Percentiles rank a stretch among this genome's conserved stretches.
Evolutionary conservation across 441 rosid genomes (phyloP).

Genomic region (Gossypium trilobum): DNA sequence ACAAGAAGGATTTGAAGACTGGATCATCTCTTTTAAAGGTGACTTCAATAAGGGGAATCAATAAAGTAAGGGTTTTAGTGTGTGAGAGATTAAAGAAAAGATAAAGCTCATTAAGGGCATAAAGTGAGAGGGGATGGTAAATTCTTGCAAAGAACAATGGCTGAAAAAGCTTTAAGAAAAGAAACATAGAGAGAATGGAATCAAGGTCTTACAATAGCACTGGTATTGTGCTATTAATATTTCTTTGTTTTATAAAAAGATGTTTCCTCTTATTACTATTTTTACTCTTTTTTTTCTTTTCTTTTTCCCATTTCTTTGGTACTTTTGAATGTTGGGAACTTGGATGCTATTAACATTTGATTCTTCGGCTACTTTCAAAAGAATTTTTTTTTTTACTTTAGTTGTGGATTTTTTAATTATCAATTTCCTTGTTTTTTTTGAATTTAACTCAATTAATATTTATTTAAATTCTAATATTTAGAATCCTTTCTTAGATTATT

Average conservation of each 20-base stretch:
- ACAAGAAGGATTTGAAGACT: slow-evolving; percentile 33
- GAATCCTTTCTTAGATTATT: no score
- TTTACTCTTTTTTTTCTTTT: no score
- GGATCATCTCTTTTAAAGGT: no score
- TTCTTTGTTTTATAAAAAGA: slow-evolving; percentile 22
- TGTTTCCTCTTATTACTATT: slow-evolving; percentile 36
- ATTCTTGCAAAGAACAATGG: slow-evolving; percentile 52
- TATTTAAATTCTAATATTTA: no score
- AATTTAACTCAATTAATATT: no score
- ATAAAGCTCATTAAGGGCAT: slow-evolving; percentile 21
- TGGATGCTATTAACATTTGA: not conserved
- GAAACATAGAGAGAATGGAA: slow-evolving; percentile 24
- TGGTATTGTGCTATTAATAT: slow-evolving; percentile 31
- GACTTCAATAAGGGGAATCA: not conserved
- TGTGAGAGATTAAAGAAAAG: slow-evolving; percentile 18
- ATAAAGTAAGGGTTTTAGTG: slow-evolving; percentile 26
- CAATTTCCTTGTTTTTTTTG: no score
- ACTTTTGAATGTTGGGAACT: not conserved
- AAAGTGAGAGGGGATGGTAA: slow-evolving; percentile 46
- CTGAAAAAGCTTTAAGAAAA: slow-evolving; percentile 23
- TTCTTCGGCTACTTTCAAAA: not conserved
- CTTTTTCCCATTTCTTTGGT: not conserved
- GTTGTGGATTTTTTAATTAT: no score
- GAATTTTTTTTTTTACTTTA: not conserved
- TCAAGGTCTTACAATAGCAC: slow-evolving; percentile 38